Evolutionary conservation across 176 grass and related monocot genomes (phyloP).

Genomic region (Cymbopogon citratus): DNA sequence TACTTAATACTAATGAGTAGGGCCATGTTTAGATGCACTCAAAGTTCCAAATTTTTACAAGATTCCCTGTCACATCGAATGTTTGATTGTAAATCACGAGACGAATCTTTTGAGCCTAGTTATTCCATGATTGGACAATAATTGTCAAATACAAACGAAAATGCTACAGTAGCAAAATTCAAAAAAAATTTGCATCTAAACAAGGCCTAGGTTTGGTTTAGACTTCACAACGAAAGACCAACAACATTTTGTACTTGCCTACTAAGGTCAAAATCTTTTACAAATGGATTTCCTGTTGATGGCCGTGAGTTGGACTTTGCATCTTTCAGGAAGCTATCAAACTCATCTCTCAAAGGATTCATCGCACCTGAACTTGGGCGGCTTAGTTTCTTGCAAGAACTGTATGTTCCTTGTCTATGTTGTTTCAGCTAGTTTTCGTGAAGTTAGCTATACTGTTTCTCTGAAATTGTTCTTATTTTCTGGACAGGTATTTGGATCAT

Average conservation of each 20-base stretch:
- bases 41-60: no score
- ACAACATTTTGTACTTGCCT: constrained; percentile 5
- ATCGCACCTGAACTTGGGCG: constrained; percentile 55
- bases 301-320: background rate
- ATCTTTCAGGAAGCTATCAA: constrained; percentile 70
- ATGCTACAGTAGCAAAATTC: no score
- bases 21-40: no score
- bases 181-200: no score
- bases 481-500: constrained; percentile 72
- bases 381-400: constrained; percentile 71
- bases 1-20: constrained; percentile 14
- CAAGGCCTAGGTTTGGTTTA: constrained; percentile 13
- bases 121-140: no score
- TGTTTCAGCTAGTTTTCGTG: background rate
- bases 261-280: background rate
- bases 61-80: no score
- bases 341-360: constrained; percentile 81
- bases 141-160: no score
- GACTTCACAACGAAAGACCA: constrained; percentile 5
- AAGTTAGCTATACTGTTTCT: background rate
- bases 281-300: background rate
- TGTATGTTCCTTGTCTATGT: constrained; percentile 45
- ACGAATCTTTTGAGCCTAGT: no score
- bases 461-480: constrained; percentile 7
- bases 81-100: no score